Conservation (phyloP, 2,329 filamentous ascomycete species). For the Hypoxylon sp. region DNA sequence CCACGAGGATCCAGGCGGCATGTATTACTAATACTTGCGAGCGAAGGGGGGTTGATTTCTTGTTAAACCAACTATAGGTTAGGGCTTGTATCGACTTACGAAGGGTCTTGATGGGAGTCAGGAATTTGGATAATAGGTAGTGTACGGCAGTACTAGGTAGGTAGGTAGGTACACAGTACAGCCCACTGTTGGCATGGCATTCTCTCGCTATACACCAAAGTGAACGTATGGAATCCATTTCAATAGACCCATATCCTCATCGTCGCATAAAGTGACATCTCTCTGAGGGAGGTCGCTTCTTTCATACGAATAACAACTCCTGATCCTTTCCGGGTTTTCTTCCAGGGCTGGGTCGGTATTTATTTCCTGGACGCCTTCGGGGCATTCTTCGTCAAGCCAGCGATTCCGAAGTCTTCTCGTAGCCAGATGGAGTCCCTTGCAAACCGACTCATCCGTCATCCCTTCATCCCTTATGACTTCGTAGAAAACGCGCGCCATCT, state of each 20-base stretch:
- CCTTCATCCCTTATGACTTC: conserved; percentile 1
- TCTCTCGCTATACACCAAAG: too few species aligned
- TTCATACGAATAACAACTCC: too few species aligned
- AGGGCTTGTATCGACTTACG: neutral
- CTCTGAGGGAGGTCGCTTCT: too few species aligned
- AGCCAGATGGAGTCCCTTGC: conserved; percentile 7
- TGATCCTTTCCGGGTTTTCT: too few species aligned
- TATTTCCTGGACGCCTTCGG: too few species aligned
- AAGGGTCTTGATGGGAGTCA: neutral
- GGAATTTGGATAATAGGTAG: neutral
- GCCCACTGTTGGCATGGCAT: neutral
- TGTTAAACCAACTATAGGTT: neutral
- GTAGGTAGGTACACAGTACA: neutral
- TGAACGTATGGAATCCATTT: too few species aligned
- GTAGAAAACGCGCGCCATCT: conserved; percentile 44
- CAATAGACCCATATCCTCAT: too few species aligned
- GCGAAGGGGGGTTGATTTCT: neutral
- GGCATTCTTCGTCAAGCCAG: neutral
- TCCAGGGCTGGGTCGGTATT: too few species aligned
- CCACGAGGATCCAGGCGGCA: neutral
- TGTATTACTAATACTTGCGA: neutral
- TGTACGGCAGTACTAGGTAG: neutral
- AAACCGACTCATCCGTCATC: conserved; percentile 16
- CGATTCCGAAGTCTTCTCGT: neutral
- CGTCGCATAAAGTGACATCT: too few species aligned